Evolutionary conservation across 2,329 filamentous ascomycete species (phyloP).

Genomic region (Beauveria medogensis): DNA sequence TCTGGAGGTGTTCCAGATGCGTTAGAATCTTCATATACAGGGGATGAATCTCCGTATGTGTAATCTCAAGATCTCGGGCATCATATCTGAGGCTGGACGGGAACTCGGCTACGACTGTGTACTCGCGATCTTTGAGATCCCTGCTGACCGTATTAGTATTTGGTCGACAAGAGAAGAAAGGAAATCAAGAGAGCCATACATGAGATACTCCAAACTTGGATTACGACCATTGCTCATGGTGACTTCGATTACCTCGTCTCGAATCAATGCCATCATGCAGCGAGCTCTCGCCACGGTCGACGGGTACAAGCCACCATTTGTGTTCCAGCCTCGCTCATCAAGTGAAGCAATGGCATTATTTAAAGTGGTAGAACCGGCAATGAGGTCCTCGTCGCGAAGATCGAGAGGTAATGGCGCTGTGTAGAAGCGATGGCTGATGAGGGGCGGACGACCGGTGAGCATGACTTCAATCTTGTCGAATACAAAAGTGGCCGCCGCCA

Average conservation of each 20-base stretch:
- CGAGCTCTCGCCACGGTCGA: conserved; percentile 39
- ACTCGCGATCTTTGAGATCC: conserved; percentile 28
- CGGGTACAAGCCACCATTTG: conserved; percentile 31
- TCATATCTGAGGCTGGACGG: conserved; percentile 32
- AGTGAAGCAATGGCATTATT: conserved; percentile 22
- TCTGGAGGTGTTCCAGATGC: conserved; percentile 44
- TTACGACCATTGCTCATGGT: conserved; percentile 32
- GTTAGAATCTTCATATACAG: conserved; percentile 39
- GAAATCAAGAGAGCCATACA: conserved; percentile 12
- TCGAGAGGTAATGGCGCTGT: conserved; percentile 47
- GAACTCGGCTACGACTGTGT: conserved; percentile 25
- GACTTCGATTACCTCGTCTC: conserved; percentile 52
- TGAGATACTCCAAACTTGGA: conserved; percentile 14
- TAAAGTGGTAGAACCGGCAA: conserved; percentile 25
- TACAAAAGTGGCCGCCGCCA: not conserved
- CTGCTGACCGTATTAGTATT: conserved; percentile 15
- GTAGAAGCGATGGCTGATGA: conserved; percentile 44
- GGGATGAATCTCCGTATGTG: conserved; percentile 19
- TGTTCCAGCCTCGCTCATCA: conserved; percentile 46
- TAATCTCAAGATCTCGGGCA: conserved; percentile 29
- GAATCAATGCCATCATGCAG: conserved; percentile 38
- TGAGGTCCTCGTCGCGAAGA: conserved; percentile 39
- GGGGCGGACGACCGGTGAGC: conserved; percentile 47
- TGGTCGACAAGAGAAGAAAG: not conserved
- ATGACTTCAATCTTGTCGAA: conserved; percentile 43